Conservation (phyloP, 2,329 filamentous ascomycete genomes). For the Fusarium sp. region DNA sequence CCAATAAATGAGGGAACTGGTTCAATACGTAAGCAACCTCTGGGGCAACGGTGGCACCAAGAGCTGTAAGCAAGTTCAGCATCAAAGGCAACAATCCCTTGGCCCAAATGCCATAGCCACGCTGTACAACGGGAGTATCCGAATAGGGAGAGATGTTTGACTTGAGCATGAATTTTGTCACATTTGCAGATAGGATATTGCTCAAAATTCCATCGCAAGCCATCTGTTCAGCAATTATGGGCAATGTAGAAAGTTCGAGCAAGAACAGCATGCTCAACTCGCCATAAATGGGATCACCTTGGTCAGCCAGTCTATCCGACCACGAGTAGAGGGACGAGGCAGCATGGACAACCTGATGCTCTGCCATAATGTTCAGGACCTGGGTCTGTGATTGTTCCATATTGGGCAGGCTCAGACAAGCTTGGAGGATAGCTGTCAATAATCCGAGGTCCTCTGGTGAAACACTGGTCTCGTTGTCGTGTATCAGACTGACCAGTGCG, state of each 20-base stretch:
- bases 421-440: constrained; percentile 88
- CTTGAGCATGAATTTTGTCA: constrained; percentile 82
- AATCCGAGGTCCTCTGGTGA: constrained; percentile 87
- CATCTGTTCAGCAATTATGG: constrained; percentile 86
- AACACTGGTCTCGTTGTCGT: constrained; percentile 73
- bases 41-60: constrained; percentile 83
- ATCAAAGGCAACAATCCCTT: constrained; percentile 89
- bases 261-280: constrained; percentile 92
- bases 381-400: constrained; percentile 78
- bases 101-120: constrained; percentile 91
- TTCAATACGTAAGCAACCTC: constrained; percentile 91
- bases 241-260: constrained; percentile 85
- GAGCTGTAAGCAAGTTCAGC: constrained; percentile 85
- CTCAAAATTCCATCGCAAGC: constrained; percentile 87
- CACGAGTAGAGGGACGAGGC: constrained; percentile 92
- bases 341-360: constrained; percentile 81
- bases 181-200: constrained; percentile 81
- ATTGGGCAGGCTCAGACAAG: constrained; percentile 81
- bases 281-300: constrained; percentile 90
- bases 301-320: constrained; percentile 83
- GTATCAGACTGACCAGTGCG: constrained; percentile 82
- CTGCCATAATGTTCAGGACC: constrained; percentile 76
- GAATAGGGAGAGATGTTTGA: constrained; percentile 82
- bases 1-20: constrained; percentile 84
- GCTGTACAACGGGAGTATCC: constrained; percentile 72